A percentile compares a stretch with the other conserved stretches of the same genome.
Evolutionary conservation across 148 eudicot genomes (phyloP).

Genomic region (Linanthus parryae): DNA sequence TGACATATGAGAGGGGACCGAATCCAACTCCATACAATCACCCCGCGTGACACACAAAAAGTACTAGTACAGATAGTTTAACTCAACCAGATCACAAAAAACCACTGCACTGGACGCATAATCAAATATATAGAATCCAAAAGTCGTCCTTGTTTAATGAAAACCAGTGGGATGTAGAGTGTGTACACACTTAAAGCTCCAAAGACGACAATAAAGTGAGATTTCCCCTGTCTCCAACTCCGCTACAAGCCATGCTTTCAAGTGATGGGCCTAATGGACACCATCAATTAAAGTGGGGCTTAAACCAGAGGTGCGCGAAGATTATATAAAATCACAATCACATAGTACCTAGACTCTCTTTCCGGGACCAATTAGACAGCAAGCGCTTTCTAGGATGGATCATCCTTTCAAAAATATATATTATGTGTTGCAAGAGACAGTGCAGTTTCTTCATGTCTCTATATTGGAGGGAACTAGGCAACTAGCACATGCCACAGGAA

Average conservation of each 20-base stretch:
- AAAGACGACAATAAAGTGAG: slow-evolving; percentile 29
- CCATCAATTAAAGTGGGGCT: slow-evolving; percentile 12
- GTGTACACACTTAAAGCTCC: slow-evolving; percentile 7
- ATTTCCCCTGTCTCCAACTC: slow-evolving; percentile 15
- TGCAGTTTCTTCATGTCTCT: slow-evolving; percentile 4
- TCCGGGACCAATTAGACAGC: slow-evolving; percentile 20
- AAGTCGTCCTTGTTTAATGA: neutral
- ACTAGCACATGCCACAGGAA: slow-evolving; percentile 9
- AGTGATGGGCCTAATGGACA: slow-evolving; percentile 17
- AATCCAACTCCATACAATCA: no score
- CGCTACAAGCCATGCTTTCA: slow-evolving; percentile 23
- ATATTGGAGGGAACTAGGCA: slow-evolving; percentile 16
- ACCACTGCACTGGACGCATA: neutral
- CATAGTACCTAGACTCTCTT: slow-evolving; percentile 10
- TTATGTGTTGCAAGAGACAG: slow-evolving; percentile 10
- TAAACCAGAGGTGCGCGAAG: neutral
- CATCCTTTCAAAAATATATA: slow-evolving; percentile 8
- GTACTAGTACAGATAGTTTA: neutral
- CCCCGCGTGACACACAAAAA: neutral
- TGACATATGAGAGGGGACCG: no score
- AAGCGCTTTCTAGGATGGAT: slow-evolving; percentile 15
- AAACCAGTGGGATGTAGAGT: neutral
- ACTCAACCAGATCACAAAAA: neutral
- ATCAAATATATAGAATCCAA: neutral
- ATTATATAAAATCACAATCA: neutral